phyloP scores from a whole-genome alignment of 345 rosid genomes.

The Gossypium raimondii region DNA sequence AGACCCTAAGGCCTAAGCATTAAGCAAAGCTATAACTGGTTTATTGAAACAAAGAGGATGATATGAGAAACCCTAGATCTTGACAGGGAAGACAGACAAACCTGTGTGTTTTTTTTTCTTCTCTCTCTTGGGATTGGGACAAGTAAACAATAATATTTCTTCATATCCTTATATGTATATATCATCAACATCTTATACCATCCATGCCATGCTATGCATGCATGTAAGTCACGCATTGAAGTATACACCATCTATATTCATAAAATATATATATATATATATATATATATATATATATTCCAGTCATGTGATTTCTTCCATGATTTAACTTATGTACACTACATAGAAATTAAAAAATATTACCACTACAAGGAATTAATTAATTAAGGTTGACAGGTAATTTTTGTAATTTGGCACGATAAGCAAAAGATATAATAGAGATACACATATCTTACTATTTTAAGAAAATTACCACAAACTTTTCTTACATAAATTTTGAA shows the following conservation, averaged over 20 bases:
- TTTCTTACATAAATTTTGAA: background rate
- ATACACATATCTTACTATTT: conserved; percentile 1
- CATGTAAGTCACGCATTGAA: too few species aligned
- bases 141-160: conserved; percentile 35
- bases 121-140: conserved; percentile 28
- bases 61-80: conserved; percentile 46
- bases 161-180: conserved; percentile 15
- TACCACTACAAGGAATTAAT: background rate
- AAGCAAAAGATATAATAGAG: background rate
- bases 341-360: too few species aligned
- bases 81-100: conserved; percentile 30
- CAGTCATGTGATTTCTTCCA: too few species aligned
- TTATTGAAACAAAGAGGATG: background rate
- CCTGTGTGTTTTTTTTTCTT: conserved; percentile 5
- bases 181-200: background rate
- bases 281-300: too few species aligned
- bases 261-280: too few species aligned
- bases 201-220: conserved; percentile 2
- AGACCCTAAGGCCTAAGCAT: conserved; percentile 9
- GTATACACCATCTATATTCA: too few species aligned
- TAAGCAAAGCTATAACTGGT: conserved; percentile 10
- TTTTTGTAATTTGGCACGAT: background rate
- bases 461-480: background rate
- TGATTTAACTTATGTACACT: too few species aligned
- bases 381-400: background rate